Base-by-base conservation (phyloP, 768 basidiomycete species). In the Cantharellus cinnabarinus region DNA sequence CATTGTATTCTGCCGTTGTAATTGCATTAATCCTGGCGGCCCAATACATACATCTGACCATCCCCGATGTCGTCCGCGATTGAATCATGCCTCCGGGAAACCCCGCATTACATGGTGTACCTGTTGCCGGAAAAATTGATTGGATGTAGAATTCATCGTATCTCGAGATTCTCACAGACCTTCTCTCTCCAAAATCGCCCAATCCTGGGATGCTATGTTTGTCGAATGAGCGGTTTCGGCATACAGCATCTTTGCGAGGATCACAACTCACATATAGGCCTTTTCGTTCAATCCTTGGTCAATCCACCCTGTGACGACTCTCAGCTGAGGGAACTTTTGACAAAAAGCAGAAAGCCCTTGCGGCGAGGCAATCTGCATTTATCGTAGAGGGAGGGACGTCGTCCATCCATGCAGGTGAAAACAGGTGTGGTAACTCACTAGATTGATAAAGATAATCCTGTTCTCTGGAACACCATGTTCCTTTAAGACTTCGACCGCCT, bases 101-200 rank as follows among this genome's bases (percentile, higher is more conserved):
- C 34, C 52, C 14, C 20, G 14, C 44, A 48, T 54, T 41, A 57
- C 10, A 7, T 10, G 56, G 34, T 57, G 34, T 57, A 38, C 10
- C 56, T 57, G 40, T 57, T 10, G 35, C 5, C 15, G 42, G 38
- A 57, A 37, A 38, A 10, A 14, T 54, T 14, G 10, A 54, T 54
- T 38, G 7, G 10, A 10, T 10, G 10, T 7, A 15, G 34, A 60
- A 59, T 41, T 5, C 44, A 29, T 10, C 10, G 44, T 10, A 29
- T 48, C 29, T 48, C 44, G 44, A 10, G 44, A 29, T 10, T 48
- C 20, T 2, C 35, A 56, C 61, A 37, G 65, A 83, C 85, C 88
- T 82, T 67, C 88, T 73, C 68, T 94, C 91, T 57, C 91, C 91
- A 68, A 97, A 97, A 68, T 97, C 91, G n/a, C 91, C 91, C n/a